Evolutionary conservation across 2,329 filamentous ascomycete species (phyloP).

Genomic region (Botrytis hyacinthi): DNA sequence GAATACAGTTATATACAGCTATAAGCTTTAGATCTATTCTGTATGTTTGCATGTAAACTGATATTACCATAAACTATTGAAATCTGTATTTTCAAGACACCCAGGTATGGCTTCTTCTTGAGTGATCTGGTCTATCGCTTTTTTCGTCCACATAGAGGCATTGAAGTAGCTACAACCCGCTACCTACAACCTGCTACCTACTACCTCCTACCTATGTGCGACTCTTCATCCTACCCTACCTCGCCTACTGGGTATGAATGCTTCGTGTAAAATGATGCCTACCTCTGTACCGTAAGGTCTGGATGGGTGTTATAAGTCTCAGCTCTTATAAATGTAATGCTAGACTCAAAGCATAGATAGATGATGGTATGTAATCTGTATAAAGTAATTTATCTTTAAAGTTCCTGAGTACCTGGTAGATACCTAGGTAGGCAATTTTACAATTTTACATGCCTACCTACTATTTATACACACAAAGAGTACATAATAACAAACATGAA

Average conservation of each 20-base stretch:
- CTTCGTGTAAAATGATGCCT: background rate
- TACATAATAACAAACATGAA: background rate
- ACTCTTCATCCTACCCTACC: background rate
- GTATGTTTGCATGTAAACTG: background rate
- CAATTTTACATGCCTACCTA: background rate
- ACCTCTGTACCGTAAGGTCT: background rate
- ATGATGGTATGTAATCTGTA: background rate
- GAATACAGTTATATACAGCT: background rate
- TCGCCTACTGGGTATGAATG: background rate
- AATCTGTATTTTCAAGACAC: background rate
- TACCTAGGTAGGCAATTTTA: background rate
- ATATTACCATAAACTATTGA: background rate
- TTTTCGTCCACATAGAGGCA: background rate
- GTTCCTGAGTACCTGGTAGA: background rate
- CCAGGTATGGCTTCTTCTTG: background rate
- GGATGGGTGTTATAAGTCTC: background rate
- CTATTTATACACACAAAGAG: background rate
- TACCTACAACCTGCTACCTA: no score
- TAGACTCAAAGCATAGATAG: background rate
- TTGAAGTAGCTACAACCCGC: background rate
- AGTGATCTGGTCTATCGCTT: background rate
- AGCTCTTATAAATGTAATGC: background rate
- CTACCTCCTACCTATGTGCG: background rate
- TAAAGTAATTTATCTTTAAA: background rate
- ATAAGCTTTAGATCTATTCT: background rate